phyloP scores from a whole-genome alignment of 2,329 filamentous ascomycete genomes.

The Ceratocystis alfenasii region DNA sequence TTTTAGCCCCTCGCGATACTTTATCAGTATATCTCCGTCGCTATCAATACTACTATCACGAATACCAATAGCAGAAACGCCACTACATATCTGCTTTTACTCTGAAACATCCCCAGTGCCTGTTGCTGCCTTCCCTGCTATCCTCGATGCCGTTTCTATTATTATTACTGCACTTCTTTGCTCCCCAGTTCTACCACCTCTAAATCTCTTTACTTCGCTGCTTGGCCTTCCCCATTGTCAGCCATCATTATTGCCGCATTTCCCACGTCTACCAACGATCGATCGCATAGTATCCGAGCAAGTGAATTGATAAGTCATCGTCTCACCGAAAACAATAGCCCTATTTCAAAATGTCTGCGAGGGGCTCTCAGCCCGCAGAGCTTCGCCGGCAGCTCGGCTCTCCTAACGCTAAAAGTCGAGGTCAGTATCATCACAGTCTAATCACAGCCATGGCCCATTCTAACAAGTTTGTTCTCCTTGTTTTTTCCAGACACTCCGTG shows the following conservation, averaged over 20 bases:
- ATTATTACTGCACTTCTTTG: background rate
- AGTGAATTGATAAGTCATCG: background rate
- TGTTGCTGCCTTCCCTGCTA: background rate
- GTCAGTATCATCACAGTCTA: constrained; percentile 29
- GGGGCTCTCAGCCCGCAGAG: constrained; percentile 31
- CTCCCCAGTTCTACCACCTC: background rate
- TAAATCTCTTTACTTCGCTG: background rate
- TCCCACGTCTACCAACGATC: background rate
- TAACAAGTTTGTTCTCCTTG: no score
- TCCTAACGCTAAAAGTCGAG: constrained; percentile 45
- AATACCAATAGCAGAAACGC: background rate
- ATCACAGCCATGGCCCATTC: no score
- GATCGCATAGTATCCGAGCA: background rate
- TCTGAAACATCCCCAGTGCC: background rate
- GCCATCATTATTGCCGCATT: constrained; percentile 5
- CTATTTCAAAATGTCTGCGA: constrained; percentile 16
- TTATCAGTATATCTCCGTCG: background rate
- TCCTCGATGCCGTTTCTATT: constrained; percentile 8
- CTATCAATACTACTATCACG: background rate
- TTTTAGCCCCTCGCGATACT: background rate
- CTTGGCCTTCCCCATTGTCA: background rate
- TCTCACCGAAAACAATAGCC: background rate
- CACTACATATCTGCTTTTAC: background rate
- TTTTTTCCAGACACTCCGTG: constrained; percentile 57
- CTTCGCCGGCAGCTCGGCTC: constrained; percentile 44